Evolutionary conservation across 495 filamentous ascomycete genomes (phyloP).

Genomic region (Trichoderma reesei): DNA sequence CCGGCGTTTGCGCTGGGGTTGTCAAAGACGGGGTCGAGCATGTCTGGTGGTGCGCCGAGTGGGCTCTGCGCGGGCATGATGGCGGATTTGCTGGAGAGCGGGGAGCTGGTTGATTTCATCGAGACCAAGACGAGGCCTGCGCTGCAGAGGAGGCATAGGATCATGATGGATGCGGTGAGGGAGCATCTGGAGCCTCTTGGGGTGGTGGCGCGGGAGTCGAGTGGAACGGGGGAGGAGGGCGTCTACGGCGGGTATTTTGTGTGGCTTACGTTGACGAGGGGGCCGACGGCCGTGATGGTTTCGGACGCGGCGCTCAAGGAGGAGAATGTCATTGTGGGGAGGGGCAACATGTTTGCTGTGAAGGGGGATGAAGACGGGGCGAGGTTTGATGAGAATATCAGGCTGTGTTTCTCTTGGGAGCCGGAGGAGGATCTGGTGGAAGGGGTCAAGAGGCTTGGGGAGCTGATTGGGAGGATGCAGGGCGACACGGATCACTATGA

Average conservation of each 20-base stretch:
- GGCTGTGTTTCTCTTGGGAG: slow-evolving; percentile 72
- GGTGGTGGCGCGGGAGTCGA: slow-evolving; percentile 28
- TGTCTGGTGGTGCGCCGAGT: slow-evolving; percentile 67
- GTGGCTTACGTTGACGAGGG: slow-evolving; percentile 57
- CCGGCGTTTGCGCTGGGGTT: slow-evolving; percentile 56
- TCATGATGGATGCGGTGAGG: slow-evolving; percentile 44
- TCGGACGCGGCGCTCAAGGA: slow-evolving; percentile 41
- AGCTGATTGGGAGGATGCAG: slow-evolving; percentile 24
- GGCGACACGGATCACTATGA: neutral
- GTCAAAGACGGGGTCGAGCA: slow-evolving; percentile 57
- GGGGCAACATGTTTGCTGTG: slow-evolving; percentile 60
- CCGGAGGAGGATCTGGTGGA: slow-evolving; percentile 56
- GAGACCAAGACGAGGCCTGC: slow-evolving; percentile 32
- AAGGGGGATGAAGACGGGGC: slow-evolving; percentile 39
- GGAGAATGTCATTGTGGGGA: slow-evolving; percentile 52
- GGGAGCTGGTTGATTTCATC: slow-evolving; percentile 33
- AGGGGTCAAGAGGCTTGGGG: slow-evolving; percentile 53
- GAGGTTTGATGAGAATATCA: slow-evolving; percentile 44
- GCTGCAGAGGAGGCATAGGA: slow-evolving; percentile 47
- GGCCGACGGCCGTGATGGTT: slow-evolving; percentile 40
- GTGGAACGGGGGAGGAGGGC: slow-evolving; percentile 16
- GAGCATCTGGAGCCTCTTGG: slow-evolving; percentile 50
- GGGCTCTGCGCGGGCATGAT: slow-evolving; percentile 62
- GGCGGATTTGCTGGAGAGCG: slow-evolving; percentile 42
- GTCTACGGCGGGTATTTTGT: slow-evolving; percentile 70